Conservation (phyloP, 225 moss, liverwort and hornwort species). For the Asterella californica region DNA sequence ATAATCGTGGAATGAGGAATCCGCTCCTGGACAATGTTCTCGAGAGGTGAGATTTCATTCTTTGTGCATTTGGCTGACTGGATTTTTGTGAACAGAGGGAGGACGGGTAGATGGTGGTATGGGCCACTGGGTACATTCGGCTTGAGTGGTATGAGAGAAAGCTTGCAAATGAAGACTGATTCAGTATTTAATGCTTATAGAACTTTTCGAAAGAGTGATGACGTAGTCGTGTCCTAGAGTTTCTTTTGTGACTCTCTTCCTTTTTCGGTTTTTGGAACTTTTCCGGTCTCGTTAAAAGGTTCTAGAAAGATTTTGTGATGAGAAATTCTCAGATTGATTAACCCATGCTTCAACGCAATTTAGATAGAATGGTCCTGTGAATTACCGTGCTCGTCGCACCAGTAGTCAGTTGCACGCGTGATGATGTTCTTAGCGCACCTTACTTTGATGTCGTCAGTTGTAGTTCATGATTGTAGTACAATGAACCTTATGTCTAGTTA, state of each 20-base stretch:
- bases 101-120: not conserved
- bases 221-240: not conserved
- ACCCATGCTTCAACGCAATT: too few species aligned
- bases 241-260: not conserved
- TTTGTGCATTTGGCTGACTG: not conserved
- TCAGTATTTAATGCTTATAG: not conserved
- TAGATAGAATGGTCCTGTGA: not conserved
- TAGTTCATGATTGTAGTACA: too few species aligned
- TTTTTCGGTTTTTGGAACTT: not conserved
- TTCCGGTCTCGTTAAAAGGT: too few species aligned
- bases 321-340: not conserved
- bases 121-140: too few species aligned
- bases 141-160: not conserved
- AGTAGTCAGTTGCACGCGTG: not conserved
- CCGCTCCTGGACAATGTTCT: conserved; percentile 17
- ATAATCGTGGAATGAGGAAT: conserved; percentile 19
- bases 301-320: not conserved
- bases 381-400: not conserved
- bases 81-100: not conserved
- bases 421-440: not conserved
- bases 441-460: not conserved
- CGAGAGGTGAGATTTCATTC: conserved; percentile 10
- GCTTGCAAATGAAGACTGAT: not conserved
- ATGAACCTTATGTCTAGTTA: not conserved
- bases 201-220: not conserved